Percentiles rank a stretch among this genome's conserved stretches.
Conservation (phyloP, 371 early-diverging fungal species). For the Nematocida ironsii region DNA sequence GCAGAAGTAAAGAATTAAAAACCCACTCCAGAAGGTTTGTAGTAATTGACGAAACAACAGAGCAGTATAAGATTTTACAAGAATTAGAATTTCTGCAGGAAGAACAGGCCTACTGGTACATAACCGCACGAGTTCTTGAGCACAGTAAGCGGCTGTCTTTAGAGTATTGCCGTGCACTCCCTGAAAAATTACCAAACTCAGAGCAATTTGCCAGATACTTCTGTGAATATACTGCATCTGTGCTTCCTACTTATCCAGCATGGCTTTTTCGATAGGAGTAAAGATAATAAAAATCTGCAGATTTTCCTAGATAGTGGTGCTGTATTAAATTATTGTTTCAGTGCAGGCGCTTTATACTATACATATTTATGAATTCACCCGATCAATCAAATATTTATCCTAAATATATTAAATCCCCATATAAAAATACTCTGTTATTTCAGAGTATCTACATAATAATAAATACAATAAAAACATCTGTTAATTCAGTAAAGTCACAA, state of each 20-base stretch:
- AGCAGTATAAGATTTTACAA: constrained; percentile 23
- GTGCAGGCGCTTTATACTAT: no score
- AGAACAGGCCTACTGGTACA: constrained; percentile 40
- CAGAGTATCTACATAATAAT: no score
- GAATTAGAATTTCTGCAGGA: constrained; percentile 45
- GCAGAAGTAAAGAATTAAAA: constrained; percentile 1
- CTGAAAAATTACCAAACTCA: constrained; percentile 11
- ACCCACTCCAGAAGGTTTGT: constrained; percentile 6
- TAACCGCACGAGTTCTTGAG: constrained; percentile 21
- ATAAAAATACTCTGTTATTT: no score
- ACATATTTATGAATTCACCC: no score
- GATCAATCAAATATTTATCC: no score
- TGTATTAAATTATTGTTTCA: no score
- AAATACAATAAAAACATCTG: no score
- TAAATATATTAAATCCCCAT: no score
- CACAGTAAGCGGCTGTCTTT: constrained; percentile 41
- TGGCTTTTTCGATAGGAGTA: constrained; percentile 14
- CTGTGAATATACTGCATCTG: constrained; percentile 36
- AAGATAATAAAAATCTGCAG: not conserved
- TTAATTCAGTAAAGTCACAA: no score
- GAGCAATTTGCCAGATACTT: constrained; percentile 55
- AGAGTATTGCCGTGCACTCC: constrained; percentile 1
- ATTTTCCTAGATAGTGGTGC: not conserved
- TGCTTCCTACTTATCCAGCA: constrained; percentile 39
- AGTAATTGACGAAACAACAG: constrained; percentile 18